Conservation (phyloP, 2,329 filamentous ascomycete species). For the Grosmannia penicillata region DNA sequence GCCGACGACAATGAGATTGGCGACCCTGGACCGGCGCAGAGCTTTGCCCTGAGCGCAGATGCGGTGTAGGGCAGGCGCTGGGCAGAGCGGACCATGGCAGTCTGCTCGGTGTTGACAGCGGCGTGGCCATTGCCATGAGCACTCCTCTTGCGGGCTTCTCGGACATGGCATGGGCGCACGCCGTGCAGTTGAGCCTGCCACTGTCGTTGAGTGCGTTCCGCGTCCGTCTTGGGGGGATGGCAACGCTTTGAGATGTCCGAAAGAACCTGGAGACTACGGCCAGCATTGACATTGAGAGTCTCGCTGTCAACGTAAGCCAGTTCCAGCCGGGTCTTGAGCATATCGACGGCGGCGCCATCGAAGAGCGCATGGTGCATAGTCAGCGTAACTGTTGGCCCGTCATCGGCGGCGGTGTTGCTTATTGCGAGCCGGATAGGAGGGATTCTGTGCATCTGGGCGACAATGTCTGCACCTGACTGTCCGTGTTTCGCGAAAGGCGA, state of each 20-base stretch:
- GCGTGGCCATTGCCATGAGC: background rate
- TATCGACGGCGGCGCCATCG: constrained; percentile 10
- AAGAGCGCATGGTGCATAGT: constrained; percentile 13
- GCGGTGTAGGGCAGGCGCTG: constrained; percentile 4
- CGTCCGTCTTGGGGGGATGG: too few species aligned
- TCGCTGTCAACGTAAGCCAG: constrained; percentile 3
- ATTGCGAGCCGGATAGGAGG: background rate
- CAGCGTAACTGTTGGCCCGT: constrained; percentile 10
- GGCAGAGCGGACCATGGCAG: background rate
- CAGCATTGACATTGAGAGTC: too few species aligned
- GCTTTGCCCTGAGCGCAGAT: constrained; percentile 3
- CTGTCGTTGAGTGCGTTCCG: too few species aligned
- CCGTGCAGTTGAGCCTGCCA: too few species aligned
- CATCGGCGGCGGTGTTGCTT: background rate
- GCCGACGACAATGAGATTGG: background rate
- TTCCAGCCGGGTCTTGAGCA: constrained; percentile 8
- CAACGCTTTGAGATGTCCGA: too few species aligned
- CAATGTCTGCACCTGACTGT: background rate
- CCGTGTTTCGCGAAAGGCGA: background rate
- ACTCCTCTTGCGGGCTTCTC: background rate
- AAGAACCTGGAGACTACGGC: too few species aligned
- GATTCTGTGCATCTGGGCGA: background rate
- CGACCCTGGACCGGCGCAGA: background rate
- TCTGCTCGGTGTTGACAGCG: background rate
- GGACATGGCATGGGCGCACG: too few species aligned